These are phyloP conservation scores for Erodium moschatum DNA, from an alignment of 441 rosid genomes.

Conservation along the genomic window DNA sequence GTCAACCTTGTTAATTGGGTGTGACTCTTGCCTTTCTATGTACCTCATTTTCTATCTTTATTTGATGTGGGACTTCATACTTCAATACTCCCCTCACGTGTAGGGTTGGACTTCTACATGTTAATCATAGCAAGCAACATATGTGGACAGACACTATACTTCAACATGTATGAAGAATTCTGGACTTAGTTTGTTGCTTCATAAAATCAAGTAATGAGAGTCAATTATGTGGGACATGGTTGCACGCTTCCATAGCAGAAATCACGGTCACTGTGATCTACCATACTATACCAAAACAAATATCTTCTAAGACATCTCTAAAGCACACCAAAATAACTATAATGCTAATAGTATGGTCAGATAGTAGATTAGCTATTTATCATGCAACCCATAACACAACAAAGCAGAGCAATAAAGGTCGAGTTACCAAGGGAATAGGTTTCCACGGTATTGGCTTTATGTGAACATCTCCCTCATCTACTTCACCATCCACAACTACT, in stretches of 20 bases:
- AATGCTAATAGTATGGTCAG: background rate
- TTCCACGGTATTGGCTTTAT: constrained; percentile 74
- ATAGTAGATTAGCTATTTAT: background rate
- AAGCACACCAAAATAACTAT: background rate
- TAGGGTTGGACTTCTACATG: no score
- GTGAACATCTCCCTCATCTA: constrained; percentile 97
- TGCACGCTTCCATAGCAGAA: background rate
- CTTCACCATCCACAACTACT: constrained; percentile 94
- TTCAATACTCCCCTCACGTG: no score
- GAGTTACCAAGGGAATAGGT: constrained; percentile 54
- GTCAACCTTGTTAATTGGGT: no score
- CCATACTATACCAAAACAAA: background rate
- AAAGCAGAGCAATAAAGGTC: constrained; percentile 17
- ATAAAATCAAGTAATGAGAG: background rate
- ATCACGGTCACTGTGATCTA: background rate
- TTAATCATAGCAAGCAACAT: no score
- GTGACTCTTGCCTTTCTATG: no score
- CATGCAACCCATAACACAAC: background rate
- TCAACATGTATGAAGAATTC: background rate
- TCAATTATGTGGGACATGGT: background rate
- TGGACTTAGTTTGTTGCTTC: background rate
- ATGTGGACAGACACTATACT: no score
- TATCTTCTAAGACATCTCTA: background rate
- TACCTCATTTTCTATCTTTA: no score
- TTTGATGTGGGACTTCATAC: no score